Conservation (phyloP, 169 alveolate genomes). For the Plasmodium knowlesi region DNA sequence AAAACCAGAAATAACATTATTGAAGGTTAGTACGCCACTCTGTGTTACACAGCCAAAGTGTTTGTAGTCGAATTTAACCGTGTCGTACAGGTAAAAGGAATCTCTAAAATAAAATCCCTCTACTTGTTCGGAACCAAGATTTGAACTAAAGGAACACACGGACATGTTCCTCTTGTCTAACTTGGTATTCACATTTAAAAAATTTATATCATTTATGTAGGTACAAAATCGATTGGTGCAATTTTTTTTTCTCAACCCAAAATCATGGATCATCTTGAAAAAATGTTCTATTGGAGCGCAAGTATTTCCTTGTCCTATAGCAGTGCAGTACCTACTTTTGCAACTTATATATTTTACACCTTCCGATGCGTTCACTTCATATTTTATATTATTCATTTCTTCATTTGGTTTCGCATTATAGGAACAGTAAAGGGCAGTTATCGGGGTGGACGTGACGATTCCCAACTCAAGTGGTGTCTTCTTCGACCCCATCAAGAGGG, state of each 20-base stretch:
- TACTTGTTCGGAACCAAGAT: slow-evolving; percentile 5
- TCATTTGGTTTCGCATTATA: neutral
- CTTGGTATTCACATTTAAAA: slow-evolving; percentile 11
- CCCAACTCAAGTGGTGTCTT: slow-evolving; percentile 10
- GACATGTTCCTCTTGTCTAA: slow-evolving; percentile 26
- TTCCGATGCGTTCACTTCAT: slow-evolving; percentile 10
- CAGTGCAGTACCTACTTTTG: neutral
- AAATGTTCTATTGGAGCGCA: slow-evolving; percentile 17
- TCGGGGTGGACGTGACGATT: neutral
- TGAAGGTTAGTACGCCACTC: slow-evolving; percentile 3
- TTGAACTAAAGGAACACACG: slow-evolving; percentile 36
- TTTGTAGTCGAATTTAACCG: neutral
- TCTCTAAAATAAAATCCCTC: slow-evolving; percentile 58
- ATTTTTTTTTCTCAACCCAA: slow-evolving; percentile 26
- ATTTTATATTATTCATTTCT: slow-evolving; percentile 6
- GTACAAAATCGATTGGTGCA: slow-evolving; percentile 34
- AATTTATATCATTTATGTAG: slow-evolving; percentile 42
- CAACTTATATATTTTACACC: slow-evolving; percentile 23
- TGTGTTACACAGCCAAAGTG: slow-evolving; percentile 51
- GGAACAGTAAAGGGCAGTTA: slow-evolving; percentile 48
- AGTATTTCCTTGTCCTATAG: neutral
- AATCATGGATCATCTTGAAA: slow-evolving; percentile 13
- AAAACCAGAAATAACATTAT: slow-evolving; percentile 40
- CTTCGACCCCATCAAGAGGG: slow-evolving; percentile 25
- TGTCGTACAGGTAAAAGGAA: neutral